These are phyloP conservation scores for Venturia nashicola DNA, from an alignment of 2,329 filamentous ascomycete genomes.

Conservation along the genomic window DNA sequence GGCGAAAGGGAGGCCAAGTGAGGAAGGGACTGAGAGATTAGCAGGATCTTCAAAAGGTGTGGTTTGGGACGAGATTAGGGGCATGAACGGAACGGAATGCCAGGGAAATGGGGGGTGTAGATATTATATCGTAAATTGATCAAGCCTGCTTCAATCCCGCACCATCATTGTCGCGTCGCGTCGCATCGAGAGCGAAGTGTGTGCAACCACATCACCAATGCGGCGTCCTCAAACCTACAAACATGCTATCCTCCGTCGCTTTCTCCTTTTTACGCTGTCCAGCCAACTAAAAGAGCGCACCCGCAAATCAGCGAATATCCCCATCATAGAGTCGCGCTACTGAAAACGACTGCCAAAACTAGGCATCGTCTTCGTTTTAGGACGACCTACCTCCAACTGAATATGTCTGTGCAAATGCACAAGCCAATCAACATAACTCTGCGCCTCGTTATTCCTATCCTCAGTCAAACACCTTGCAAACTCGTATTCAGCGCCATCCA, in stretches of 20 bases:
- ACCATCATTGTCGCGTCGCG: no score
- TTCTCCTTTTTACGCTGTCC: conserved; percentile 8
- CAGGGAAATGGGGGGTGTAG: not conserved
- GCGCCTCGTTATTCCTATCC: conserved; percentile 93
- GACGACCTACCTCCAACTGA: conserved; percentile 55
- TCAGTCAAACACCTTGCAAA: conserved; percentile 86
- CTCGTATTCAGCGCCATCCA: conserved; percentile 93
- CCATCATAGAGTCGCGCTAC: not conserved
- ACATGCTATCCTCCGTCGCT: not conserved
- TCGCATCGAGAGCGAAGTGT: no score
- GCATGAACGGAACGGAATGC: not conserved
- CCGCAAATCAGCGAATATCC: not conserved
- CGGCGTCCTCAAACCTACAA: conserved; percentile 4
- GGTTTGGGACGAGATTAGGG: no score
- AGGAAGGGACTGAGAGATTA: not conserved
- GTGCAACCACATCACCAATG: not conserved
- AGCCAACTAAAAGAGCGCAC: conserved; percentile 1
- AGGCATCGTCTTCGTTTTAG: not conserved
- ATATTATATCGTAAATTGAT: not conserved
- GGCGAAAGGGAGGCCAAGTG: not conserved
- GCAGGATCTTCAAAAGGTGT: not conserved
- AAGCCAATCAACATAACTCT: conserved; percentile 97
- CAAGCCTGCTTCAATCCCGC: not conserved
- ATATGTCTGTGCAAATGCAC: conserved; percentile 90
- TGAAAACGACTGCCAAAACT: not conserved